Percentiles rank a stretch among this genome's conserved stretches.
Evolutionary conservation across 2,329 filamentous ascomycete species (phyloP).

Genomic region (Botrytis squamosa): DNA sequence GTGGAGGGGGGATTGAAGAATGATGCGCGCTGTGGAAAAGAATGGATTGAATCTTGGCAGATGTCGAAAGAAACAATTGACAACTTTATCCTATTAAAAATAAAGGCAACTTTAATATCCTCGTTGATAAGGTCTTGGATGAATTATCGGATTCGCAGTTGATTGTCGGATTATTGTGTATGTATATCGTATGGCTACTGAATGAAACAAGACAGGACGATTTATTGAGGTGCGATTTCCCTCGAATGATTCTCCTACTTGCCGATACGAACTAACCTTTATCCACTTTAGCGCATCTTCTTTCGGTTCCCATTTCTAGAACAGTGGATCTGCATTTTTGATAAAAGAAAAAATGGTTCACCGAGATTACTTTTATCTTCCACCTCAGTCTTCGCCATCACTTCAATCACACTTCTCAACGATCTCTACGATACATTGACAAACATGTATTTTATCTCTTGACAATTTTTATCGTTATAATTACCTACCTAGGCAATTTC

Average conservation of each 20-base stretch:
- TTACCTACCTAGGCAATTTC: background rate
- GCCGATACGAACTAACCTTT: slow-evolving; percentile 8
- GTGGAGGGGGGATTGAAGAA: slow-evolving; percentile 19
- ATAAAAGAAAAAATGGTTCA: background rate
- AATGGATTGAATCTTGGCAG: slow-evolving; percentile 8
- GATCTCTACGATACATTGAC: background rate
- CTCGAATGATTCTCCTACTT: slow-evolving; percentile 21
- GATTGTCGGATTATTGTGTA: background rate
- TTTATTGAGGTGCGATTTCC: slow-evolving; percentile 20
- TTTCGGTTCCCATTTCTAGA: slow-evolving; percentile 3
- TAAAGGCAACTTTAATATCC: background rate
- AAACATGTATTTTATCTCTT: background rate
- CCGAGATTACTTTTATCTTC: background rate
- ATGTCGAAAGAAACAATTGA: slow-evolving; percentile 12
- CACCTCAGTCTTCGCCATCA: background rate
- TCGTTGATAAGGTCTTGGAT: background rate
- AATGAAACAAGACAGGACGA: background rate
- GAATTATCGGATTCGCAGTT: background rate
- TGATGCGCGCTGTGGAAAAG: slow-evolving; percentile 11
- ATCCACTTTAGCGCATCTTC: slow-evolving; percentile 14
- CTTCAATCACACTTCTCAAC: too few relatives aligned
- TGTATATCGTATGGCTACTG: background rate
- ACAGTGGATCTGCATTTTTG: background rate
- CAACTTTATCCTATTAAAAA: background rate
- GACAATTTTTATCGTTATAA: background rate